Evolutionary conservation across 805 yeast genomes (phyloP).

Genomic region (Metschnikowia orientalis): DNA sequence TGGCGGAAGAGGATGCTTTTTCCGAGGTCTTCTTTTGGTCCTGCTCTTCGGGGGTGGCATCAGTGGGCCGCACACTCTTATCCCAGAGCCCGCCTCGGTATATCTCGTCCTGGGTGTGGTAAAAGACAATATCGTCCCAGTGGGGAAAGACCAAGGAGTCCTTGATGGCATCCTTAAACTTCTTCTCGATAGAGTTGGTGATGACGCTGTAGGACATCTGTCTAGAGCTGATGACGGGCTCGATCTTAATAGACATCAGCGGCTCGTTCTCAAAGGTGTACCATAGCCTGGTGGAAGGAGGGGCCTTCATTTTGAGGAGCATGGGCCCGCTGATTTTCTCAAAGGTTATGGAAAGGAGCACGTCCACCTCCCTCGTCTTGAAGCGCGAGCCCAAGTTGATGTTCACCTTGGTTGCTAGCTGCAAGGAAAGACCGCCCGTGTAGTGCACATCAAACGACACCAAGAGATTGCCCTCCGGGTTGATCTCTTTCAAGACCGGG

Average conservation of each 20-base stretch:
- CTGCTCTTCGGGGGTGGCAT: background rate
- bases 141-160: slow-evolving; percentile 80
- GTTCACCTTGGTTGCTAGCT: slow-evolving; percentile 75
- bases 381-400: slow-evolving; percentile 73
- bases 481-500: slow-evolving; percentile 62
- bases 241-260: slow-evolving; percentile 64
- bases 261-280: slow-evolving; percentile 83
- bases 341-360: slow-evolving; percentile 66
- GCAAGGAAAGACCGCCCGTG: slow-evolving; percentile 70
- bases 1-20: too few relatives aligned
- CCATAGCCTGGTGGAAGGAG: slow-evolving; percentile 91
- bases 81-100: slow-evolving; percentile 97
- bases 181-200: slow-evolving; percentile 73
- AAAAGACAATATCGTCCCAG: slow-evolving; percentile 83
- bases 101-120: slow-evolving; percentile 58
- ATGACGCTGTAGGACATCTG: slow-evolving; percentile 73
- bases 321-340: slow-evolving; percentile 71
- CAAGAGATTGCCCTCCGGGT: slow-evolving; percentile 75
- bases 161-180: slow-evolving; percentile 70
- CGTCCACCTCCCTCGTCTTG: slow-evolving; percentile 68
- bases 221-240: slow-evolving; percentile 87
- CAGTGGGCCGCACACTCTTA: slow-evolving; percentile 15
- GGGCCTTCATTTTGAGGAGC: slow-evolving; percentile 69
- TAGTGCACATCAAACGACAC: slow-evolving; percentile 62
- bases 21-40: background rate